Base-by-base conservation (phyloP, 768 basidiomycete genomes). In the Tulasnella sp. region DNA sequence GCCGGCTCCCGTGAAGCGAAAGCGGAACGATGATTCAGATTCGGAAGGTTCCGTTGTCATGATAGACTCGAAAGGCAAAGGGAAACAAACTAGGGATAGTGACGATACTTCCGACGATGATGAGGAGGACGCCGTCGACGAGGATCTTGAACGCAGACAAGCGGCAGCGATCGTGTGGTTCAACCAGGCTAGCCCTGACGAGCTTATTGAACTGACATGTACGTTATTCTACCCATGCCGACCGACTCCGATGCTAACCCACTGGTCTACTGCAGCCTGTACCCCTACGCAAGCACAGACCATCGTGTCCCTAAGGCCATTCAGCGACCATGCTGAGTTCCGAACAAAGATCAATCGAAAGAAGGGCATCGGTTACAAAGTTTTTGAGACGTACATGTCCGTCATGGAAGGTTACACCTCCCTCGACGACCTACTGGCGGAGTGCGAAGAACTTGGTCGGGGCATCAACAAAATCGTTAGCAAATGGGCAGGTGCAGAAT, bases 331-430 rank as follows among this genome's bases (percentile, higher is more conserved):
- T 46, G 91, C 92, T 39, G 94, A 96, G 79, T 86, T 97, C 72
- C 91, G 90, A 71, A 84, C 83, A 68, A 97, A 93, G 85, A 89
- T 99, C 12, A 93, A 92, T n/a, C 94, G 92, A 87, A 97, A 94
- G 87, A 96, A 95, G 83, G 97, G 97, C 31, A 91, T 99, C 83
- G 96, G 95, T 81, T 89, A 94, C 80, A 91, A 93, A 79, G 88
- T 99, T 85, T 95, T 99, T 84, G 95, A 97, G 83, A 95, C 97
- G 82, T 96, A 94, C 84, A 90, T 90, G 77, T 88, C 90, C 56
- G 93, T 98, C 82, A 92, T 98, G 83, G 86, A 89, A 78, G 94
- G 93, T 10, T 98, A 97, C 83, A 91, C 91, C 16, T 90, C 92
- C 48, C 96, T 99, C 78, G 98, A 99, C 84, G 90, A 88, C 80